Evolutionary conservation across 108 stramenopile species (phyloP), one percentile per base, ranked within the genome.

Genomic region (Epithemia pelagica): DNA sequence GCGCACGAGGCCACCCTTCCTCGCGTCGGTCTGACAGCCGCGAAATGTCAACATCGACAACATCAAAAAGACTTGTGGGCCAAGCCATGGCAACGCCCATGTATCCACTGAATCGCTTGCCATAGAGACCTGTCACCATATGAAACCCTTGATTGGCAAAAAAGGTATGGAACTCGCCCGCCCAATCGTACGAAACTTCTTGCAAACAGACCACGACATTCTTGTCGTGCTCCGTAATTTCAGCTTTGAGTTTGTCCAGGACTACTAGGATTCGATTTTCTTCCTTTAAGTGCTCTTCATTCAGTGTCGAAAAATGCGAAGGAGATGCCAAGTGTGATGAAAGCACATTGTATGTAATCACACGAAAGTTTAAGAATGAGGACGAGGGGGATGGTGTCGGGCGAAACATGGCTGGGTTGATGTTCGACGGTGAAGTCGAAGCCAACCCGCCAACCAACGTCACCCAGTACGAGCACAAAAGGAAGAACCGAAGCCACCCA

Each of bases 91-190:
- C 85, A 20, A 90, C 82, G 10, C 93, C 93, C 93, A 95, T 95
- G 80, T 91, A 95, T 25, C 92, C 92, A 82, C 95, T 98, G 78
- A 96, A 96, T 58, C 57, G 71, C 62, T 73, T 84, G 0, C 98
- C 98, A 70, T 98, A 98, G 30, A 87, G 57, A 24, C 89, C 92
- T 2, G 93, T 95, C 1, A 96, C 85, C 33, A 97, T 68, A 52
- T 90, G 73, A 77, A 96, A 98, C 15, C 88, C 84, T n/a, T 67
- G 30, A 28, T 83, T 72, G 26, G 91, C 84, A 63, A 96, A 96
- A 59, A 89, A 92, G 2, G 89, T 69, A 67, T 97, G 96, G 0
- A 95, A 46, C 21, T 72, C 62, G 0, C 87, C 88, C 3, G 89
- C 86, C 84, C 89, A 94, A 8, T 78, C 73, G 52, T 86, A 68